A percentile compares a stretch with the other conserved stretches of the same genome.
These are phyloP conservation scores for Paxillus involutus DNA, from an alignment of 768 basidiomycete genomes.

Conservation along the genomic window DNA sequence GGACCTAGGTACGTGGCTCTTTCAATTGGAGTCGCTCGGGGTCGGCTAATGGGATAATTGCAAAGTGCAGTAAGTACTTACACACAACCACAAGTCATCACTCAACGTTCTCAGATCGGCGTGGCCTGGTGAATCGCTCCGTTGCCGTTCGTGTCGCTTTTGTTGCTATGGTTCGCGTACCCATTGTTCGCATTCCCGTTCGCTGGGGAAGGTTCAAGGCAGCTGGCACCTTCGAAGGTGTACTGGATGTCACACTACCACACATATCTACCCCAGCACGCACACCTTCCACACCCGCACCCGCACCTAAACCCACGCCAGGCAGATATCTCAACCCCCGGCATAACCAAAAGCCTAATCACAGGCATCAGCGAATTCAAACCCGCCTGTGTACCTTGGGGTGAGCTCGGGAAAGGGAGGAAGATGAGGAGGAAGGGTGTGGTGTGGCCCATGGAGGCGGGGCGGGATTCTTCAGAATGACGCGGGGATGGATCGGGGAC, in stretches of 20 bases:
- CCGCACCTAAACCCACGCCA: neutral
- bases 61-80: too few species aligned
- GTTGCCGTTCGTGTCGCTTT: constrained; percentile 9
- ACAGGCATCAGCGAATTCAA: constrained; percentile 56
- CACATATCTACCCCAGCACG: neutral
- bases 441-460: constrained; percentile 53
- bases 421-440: constrained; percentile 70
- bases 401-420: constrained; percentile 72
- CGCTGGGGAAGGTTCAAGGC: constrained; percentile 5
- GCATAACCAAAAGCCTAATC: constrained; percentile 62
- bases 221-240: constrained; percentile 8
- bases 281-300: neutral
- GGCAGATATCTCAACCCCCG: constrained; percentile 30
- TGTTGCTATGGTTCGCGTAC: constrained; percentile 12
- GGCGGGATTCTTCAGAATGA: constrained; percentile 36
- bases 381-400: constrained; percentile 52
- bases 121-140: neutral
- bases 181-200: constrained; percentile 6
- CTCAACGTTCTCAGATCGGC: too few species aligned
- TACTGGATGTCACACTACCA: constrained; percentile 2
- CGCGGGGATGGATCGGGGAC: neutral
- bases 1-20: too few species aligned
- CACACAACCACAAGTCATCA: too few species aligned
- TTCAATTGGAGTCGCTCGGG: too few species aligned
- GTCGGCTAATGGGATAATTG: too few species aligned